These are phyloP conservation scores for Trypanosoma theileri DNA, from an alignment of 208 protist genomes.

Conservation along the genomic window DNA sequence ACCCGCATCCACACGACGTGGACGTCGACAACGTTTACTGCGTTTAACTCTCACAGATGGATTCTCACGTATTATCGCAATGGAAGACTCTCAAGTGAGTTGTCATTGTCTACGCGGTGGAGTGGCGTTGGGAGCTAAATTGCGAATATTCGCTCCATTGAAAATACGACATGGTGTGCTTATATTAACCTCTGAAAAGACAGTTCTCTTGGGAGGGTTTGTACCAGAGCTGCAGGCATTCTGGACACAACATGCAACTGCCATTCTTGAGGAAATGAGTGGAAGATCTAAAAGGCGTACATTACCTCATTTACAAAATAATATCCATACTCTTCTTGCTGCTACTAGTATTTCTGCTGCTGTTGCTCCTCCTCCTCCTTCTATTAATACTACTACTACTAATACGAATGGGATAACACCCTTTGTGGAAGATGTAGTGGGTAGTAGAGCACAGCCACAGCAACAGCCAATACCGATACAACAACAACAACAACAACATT, in stretches of 20 bases:
- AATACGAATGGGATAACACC: too few relatives aligned
- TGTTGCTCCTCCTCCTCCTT: neutral
- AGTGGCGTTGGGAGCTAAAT: slow-evolving; percentile 56
- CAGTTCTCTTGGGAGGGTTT: slow-evolving; percentile 48
- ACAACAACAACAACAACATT: slow-evolving; percentile 4
- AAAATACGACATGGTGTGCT: slow-evolving; percentile 39
- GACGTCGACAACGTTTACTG: slow-evolving; percentile 44
- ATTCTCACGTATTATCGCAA: slow-evolving; percentile 60
- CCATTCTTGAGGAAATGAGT: slow-evolving; percentile 36
- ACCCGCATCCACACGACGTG: slow-evolving; percentile 23
- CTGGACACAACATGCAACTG: slow-evolving; percentile 37
- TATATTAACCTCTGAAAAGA: slow-evolving; percentile 46
- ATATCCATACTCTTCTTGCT: too few relatives aligned
- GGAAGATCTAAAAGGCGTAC: slow-evolving; percentile 35
- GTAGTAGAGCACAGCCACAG: neutral
- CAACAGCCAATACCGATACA: too few relatives aligned
- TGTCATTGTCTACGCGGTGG: slow-evolving; percentile 36
- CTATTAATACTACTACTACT: too few relatives aligned
- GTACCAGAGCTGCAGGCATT: slow-evolving; percentile 53
- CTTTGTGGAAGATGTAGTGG: too few relatives aligned
- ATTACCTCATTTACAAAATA: too few relatives aligned
- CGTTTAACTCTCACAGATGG: slow-evolving; percentile 60
- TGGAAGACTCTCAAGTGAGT: slow-evolving; percentile 37
- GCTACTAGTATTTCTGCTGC: neutral
- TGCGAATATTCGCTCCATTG: slow-evolving; percentile 26